Evolutionary conservation across 345 rosid species (phyloP).

Genomic region (Cardamine resedifolia): DNA sequence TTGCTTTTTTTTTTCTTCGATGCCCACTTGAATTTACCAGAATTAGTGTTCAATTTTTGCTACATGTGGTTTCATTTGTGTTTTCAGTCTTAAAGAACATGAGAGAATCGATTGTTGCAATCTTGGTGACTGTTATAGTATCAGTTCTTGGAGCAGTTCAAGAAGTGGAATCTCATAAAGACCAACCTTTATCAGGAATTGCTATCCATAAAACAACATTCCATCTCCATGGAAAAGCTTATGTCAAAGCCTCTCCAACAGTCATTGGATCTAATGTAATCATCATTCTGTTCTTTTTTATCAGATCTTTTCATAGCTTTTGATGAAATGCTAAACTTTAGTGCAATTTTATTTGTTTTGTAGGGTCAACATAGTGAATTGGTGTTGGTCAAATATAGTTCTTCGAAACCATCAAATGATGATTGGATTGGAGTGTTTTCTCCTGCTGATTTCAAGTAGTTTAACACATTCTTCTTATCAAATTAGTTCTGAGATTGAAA

Average conservation of each 20-base stretch:
- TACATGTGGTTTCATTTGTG: conserved; percentile 7
- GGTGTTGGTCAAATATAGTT: conserved; percentile 49
- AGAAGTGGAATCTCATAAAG: conserved; percentile 49
- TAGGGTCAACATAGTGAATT: conserved; percentile 63
- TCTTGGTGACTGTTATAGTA: conserved; percentile 29
- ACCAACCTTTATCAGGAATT: conserved; percentile 58
- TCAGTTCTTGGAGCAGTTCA: conserved; percentile 47
- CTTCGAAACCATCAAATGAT: conserved; percentile 55
- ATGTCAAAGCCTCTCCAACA: conserved; percentile 52
- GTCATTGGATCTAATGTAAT: conserved; percentile 54
- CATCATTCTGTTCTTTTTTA: not conserved
- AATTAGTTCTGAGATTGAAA: not conserved
- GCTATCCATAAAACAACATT: conserved; percentile 44
- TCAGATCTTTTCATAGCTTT: not conserved
- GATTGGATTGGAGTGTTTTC: conserved; percentile 87
- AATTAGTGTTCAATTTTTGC: not conserved
- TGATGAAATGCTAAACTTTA: not conserved
- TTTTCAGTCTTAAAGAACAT: conserved; percentile 25
- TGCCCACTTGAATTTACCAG: not conserved
- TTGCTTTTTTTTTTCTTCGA: not conserved
- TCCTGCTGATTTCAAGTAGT: conserved; percentile 68
- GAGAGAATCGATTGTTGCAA: conserved; percentile 20
- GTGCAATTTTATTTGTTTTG: not conserved
- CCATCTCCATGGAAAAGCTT: conserved; percentile 43
- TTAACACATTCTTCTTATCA: not conserved